Evolutionary conservation across 129 eudicot genomes (phyloP).

Genomic region (Erigeron canadensis): DNA sequence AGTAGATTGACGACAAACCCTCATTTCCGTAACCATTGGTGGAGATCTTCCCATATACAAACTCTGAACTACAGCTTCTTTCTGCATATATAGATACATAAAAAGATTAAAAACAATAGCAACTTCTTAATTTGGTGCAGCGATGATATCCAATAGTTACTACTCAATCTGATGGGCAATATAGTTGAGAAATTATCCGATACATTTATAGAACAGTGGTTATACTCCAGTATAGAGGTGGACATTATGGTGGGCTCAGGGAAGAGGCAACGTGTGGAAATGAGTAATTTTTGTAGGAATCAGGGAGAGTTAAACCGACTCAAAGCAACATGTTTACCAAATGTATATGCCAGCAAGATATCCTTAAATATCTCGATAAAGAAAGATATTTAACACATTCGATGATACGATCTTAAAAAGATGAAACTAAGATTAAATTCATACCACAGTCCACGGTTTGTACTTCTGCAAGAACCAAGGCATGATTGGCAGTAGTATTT

Average conservation of each 20-base stretch:
- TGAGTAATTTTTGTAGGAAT: no score
- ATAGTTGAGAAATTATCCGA: no score
- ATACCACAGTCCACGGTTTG: slow-evolving; percentile 97
- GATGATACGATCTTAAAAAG: background rate
- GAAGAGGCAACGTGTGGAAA: no score
- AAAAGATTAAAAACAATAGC: slow-evolving; percentile 21
- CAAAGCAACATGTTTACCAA: no score
- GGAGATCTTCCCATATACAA: slow-evolving; percentile 93
- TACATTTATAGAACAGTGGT: no score
- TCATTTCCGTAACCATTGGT: slow-evolving; percentile 86
- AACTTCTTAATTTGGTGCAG: background rate
- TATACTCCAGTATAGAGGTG: no score
- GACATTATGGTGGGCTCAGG: no score
- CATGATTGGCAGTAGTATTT: slow-evolving; percentile 72
- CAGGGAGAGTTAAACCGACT: no score
- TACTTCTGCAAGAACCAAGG: slow-evolving; percentile 97
- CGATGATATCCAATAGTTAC: no score
- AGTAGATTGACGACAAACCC: slow-evolving; percentile 72
- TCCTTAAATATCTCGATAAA: background rate
- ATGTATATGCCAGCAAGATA: no score
- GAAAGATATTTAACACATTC: background rate
- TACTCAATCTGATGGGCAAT: no score
- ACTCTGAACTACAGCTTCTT: slow-evolving; percentile 57
- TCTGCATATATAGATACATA: slow-evolving; percentile 45
- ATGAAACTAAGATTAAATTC: slow-evolving; percentile 21